These are phyloP conservation scores for Tuber microsphaerosporum DNA, from an alignment of 495 filamentous ascomycete genomes.

Conservation along the genomic window DNA sequence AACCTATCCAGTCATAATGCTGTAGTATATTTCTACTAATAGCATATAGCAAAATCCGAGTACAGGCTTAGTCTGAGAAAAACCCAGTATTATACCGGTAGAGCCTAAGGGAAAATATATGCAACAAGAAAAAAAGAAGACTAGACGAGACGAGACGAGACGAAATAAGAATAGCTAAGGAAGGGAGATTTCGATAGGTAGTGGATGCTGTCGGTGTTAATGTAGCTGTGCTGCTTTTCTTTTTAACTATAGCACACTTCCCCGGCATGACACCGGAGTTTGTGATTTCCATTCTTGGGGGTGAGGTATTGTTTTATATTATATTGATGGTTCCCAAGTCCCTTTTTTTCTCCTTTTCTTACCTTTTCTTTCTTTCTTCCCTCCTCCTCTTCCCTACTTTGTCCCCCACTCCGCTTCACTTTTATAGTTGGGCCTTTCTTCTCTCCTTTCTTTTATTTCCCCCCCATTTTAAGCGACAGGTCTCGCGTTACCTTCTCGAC, in stretches of 20 bases:
- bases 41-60: not conserved
- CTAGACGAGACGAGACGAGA: too few species aligned
- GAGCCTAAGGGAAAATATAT: not conserved
- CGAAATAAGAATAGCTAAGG: not conserved
- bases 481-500: not conserved
- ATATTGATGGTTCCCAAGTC: not conserved
- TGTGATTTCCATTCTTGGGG: not conserved
- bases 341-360: not conserved
- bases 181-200: not conserved
- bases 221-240: not conserved
- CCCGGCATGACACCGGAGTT: not conserved
- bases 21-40: not conserved
- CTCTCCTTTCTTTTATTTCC: not conserved
- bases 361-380: not conserved
- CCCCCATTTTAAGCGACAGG: not conserved
- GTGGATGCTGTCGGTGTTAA: not conserved
- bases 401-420: too few species aligned
- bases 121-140: not conserved
- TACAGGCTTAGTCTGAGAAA: not conserved
- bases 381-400: not conserved
- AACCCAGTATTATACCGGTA: not conserved
- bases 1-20: not conserved
- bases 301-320: not conserved
- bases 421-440: too few species aligned
- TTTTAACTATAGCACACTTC: not conserved